Evolutionary conservation across 805 yeast species (phyloP).

Genomic region (Wilhelminamyces savonicus): DNA sequence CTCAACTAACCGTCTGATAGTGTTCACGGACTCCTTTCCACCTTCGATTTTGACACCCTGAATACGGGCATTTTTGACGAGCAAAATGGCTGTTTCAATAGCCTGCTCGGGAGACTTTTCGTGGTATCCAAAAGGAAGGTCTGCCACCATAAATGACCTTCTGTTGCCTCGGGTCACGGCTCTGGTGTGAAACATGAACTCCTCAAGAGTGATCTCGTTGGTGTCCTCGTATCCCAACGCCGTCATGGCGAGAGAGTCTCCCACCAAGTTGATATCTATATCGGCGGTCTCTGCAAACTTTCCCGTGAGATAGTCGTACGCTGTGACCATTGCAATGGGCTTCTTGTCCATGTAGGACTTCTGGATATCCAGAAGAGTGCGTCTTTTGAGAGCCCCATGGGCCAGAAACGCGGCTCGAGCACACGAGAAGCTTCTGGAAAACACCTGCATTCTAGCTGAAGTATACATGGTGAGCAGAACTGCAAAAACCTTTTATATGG

Average conservation of each 20-base stretch:
- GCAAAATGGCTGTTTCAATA: slow-evolving; percentile 44
- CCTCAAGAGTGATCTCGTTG: slow-evolving; percentile 68
- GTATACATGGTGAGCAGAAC: no score
- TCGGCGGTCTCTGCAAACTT: slow-evolving; percentile 59
- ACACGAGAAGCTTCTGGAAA: no score
- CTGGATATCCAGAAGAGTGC: slow-evolving; percentile 7
- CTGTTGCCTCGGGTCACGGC: slow-evolving; percentile 72
- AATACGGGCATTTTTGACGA: slow-evolving; percentile 51
- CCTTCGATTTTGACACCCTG: slow-evolving; percentile 87
- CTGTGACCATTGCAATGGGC: slow-evolving; percentile 55
- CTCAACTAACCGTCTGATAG: slow-evolving; percentile 49
- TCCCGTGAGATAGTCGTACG: slow-evolving; percentile 81
- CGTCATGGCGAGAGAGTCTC: slow-evolving; percentile 93
- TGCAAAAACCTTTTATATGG: no score
- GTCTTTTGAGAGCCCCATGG: slow-evolving; percentile 3
- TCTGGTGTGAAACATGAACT: slow-evolving; percentile 68
- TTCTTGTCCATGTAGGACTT: slow-evolving; percentile 18
- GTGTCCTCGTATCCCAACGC: slow-evolving; percentile 77
- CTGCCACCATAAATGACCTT: slow-evolving; percentile 68
- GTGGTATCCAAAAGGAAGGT: slow-evolving; percentile 83
- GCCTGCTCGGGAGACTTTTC: slow-evolving; percentile 65
- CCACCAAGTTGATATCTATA: slow-evolving; percentile 70
- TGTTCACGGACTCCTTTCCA: slow-evolving; percentile 48
- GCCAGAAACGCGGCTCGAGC: no score
- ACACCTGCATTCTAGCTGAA: neutral